These are phyloP conservation scores for Thalassia testudinum DNA, from an alignment of 116 monocot species.

Conservation along the genomic window DNA sequence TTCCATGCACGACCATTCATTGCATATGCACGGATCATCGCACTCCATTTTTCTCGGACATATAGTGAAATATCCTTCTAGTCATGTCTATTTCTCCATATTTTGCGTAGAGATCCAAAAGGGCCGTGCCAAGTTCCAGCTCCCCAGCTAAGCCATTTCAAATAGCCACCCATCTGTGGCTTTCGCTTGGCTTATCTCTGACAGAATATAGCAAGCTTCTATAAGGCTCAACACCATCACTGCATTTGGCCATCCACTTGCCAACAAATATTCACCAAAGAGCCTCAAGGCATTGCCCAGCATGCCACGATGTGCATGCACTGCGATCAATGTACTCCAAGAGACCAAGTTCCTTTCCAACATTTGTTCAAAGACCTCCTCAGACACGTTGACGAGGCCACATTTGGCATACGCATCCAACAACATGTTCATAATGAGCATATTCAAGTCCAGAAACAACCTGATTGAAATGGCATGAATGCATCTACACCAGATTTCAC, in stretches of 20 bases:
- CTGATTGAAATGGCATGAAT: constrained; percentile 40
- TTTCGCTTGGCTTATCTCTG: constrained; percentile 33
- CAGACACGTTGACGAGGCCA: constrained; percentile 17
- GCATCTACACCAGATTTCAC: constrained; percentile 30
- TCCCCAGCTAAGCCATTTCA: constrained; percentile 20
- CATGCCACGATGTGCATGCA: constrained; percentile 26
- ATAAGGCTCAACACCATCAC: constrained; percentile 45
- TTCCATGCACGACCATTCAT: constrained; percentile 45
- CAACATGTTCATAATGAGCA: constrained; percentile 36
- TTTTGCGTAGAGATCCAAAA: constrained; percentile 58
- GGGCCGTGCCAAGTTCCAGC: constrained; percentile 33
- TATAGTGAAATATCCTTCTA: constrained; percentile 24
- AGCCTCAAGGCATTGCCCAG: constrained; percentile 31
- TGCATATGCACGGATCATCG: constrained; percentile 47
- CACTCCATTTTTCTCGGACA: constrained; percentile 62
- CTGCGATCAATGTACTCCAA: constrained; percentile 72
- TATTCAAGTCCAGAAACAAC: constrained; percentile 13
- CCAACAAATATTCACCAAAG: constrained; percentile 28
- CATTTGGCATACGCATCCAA: constrained; percentile 70
- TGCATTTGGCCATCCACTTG: constrained; percentile 25
- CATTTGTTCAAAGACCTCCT: constrained; percentile 34
- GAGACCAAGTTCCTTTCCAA: constrained; percentile 35
- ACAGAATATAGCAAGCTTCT: constrained; percentile 43
- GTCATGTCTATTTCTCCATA: constrained; percentile 32
- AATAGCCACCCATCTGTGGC: constrained; percentile 29